phyloP scores from a whole-genome alignment of 345 rosid species.

The Physaria fendleri region DNA sequence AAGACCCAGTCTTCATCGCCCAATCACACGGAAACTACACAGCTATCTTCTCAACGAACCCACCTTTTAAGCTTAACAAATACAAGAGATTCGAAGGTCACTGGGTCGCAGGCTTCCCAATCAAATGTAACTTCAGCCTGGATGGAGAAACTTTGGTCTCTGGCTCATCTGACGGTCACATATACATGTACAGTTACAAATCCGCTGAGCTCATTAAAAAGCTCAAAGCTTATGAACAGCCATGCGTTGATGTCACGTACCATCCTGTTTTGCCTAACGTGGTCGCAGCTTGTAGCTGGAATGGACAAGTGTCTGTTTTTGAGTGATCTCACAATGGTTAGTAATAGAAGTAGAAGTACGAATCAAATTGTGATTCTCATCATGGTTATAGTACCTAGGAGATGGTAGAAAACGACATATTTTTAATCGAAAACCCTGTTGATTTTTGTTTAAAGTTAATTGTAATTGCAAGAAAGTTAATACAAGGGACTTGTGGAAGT shows the following conservation, averaged over 20 bases:
- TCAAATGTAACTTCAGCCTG: constrained; percentile 71
- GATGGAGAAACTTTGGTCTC: constrained; percentile 62
- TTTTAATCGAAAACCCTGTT: not conserved
- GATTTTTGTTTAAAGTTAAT: not conserved
- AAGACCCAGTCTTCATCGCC: constrained; percentile 58
- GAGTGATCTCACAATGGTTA: constrained; percentile 11
- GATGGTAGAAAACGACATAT: not conserved
- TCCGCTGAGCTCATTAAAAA: constrained; percentile 47
- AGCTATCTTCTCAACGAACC: constrained; percentile 68
- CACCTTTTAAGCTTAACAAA: constrained; percentile 83
- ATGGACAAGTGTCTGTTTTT: constrained; percentile 40
- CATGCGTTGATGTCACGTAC: constrained; percentile 60
- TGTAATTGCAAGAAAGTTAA: not conserved
- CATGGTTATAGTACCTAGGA: not conserved
- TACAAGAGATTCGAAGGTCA: constrained; percentile 66
- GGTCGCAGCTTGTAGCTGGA: constrained; percentile 73
- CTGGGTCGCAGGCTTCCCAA: constrained; percentile 74
- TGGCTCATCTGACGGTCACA: constrained; percentile 71
- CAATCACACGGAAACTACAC: constrained; percentile 86
- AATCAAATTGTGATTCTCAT: not conserved
- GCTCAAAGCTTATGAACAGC: constrained; percentile 57
- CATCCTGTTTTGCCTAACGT: constrained; percentile 61
- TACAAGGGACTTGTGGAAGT: not conserved
- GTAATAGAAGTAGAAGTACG: not conserved
- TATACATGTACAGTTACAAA: constrained; percentile 46